Evolutionary conservation across 164 flowering plant species (phyloP), one percentile per base, ranked within the genome.

Genomic region (Annona cherimola): DNA sequence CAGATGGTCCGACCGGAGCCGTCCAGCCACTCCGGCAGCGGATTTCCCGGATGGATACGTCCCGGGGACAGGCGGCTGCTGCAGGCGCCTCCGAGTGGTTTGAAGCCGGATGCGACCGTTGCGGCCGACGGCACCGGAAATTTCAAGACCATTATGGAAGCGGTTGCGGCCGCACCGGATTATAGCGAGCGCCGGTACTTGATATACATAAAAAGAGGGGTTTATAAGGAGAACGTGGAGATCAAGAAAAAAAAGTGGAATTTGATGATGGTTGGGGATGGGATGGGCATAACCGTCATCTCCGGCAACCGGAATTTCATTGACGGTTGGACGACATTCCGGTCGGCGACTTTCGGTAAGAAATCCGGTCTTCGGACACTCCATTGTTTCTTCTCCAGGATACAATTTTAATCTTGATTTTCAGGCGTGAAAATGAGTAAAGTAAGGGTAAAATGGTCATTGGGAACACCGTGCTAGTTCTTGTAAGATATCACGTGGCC

Each of bases 121-220:
- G 98, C 98, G 0, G 70, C 67, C 0, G 98, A 94, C 69, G 98
- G 99, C 43, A 81, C 77, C 0, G 98, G 98, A 19, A 76, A 85
- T 44, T 90, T 72, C 77, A 82, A 82, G 0, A 80, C 45, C 2
- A 82, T 93, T 20, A 78, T 4, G 83, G 97, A 86, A 11, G 98
- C 98, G 0, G 80, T 93, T 4, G 1, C 16, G 14, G 89, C 88
- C 0, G 97, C 89, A 0, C 97, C 98, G 1, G 89, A 87, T 8
- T 42, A 78, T 4, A 83, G 88, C 71, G 69, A 64, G 54, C 63
- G 54, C 18, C 80, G 87, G 18, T 84, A 78, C 45, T 85, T 85
- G 74, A 85, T 87, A 9, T 79, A 84, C 63, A 74, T 87, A 3
- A 87, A 85, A 84, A 73, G 57, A 61, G 90, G 90, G 0, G 72